Evolutionary conservation across 768 basidiomycete species (phyloP).

Genomic region (Russula foetens): DNA sequence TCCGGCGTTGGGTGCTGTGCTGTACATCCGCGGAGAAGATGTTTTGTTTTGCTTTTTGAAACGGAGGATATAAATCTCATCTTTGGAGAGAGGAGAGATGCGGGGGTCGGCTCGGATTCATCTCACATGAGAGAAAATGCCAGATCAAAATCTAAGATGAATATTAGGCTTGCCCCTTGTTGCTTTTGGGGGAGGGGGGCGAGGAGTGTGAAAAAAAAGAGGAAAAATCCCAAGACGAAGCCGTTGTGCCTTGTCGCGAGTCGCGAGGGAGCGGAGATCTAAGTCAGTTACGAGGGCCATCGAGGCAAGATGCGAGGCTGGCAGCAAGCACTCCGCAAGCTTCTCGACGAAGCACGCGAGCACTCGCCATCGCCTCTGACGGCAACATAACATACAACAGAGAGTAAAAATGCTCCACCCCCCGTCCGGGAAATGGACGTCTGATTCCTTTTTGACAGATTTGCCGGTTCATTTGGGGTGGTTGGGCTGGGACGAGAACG

Average conservation of each 20-base stretch:
- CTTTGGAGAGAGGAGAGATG: background rate
- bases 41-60: too few species aligned
- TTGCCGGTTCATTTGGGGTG: too few species aligned
- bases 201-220: background rate
- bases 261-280: conserved; percentile 9
- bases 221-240: background rate
- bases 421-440: background rate
- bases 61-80: too few species aligned
- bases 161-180: background rate
- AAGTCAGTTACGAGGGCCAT: conserved; percentile 2
- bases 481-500: too few species aligned
- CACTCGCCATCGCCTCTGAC: too few species aligned
- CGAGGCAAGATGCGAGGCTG: background rate
- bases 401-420: too few species aligned
- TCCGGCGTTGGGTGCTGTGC: background rate
- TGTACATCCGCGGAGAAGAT: background rate
- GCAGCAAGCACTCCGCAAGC: background rate
- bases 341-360: background rate
- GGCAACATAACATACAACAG: too few species aligned
- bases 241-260: conserved; percentile 1
- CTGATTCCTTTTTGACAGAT: too few species aligned
- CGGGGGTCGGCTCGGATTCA: too few species aligned
- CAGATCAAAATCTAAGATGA: conserved; percentile 1
- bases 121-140: background rate
- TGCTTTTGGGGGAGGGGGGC: background rate